These are phyloP conservation scores for Scheffersomyces insectosa DNA, from an alignment of 1,139 yeast genomes.

Conservation along the genomic window DNA sequence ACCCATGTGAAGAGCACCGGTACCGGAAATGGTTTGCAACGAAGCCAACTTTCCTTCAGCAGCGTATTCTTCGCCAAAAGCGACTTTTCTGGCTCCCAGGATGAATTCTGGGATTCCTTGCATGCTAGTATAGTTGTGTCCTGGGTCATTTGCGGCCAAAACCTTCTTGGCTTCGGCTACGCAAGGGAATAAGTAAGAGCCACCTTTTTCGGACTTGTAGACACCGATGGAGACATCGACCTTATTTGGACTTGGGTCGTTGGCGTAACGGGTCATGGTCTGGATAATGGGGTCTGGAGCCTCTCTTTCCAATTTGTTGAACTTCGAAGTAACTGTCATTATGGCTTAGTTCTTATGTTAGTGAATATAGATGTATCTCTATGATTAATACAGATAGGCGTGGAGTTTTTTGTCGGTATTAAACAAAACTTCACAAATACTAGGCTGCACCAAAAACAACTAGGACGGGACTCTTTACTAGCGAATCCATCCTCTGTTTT, in stretches of 20 bases:
- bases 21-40: slow-evolving; percentile 45
- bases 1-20: slow-evolving; percentile 47
- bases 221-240: slow-evolving; percentile 47
- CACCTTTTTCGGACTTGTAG: slow-evolving; percentile 41
- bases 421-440: no score
- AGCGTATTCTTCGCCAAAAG: slow-evolving; percentile 32
- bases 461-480: no score
- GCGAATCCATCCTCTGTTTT: no score
- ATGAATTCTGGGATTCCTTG: slow-evolving; percentile 41
- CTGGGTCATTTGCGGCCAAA: slow-evolving; percentile 37
- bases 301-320: slow-evolving; percentile 24
- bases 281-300: slow-evolving; percentile 41
- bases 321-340: slow-evolving; percentile 17
- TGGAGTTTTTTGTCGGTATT: no score
- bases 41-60: slow-evolving; percentile 32
- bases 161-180: slow-evolving; percentile 36
- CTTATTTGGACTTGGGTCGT: slow-evolving; percentile 32
- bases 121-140: slow-evolving; percentile 48
- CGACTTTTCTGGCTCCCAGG: slow-evolving; percentile 33
- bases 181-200: slow-evolving; percentile 38
- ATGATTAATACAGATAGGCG: no score
- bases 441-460: no score
- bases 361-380: no score
- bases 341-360: not conserved
- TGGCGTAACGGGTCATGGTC: slow-evolving; percentile 26